Percentiles rank a stretch among this genome's conserved stretches.
These are phyloP conservation scores for Diaporthe sp. DNA, from an alignment of 2,329 filamentous ascomycete species.

Conservation along the genomic window DNA sequence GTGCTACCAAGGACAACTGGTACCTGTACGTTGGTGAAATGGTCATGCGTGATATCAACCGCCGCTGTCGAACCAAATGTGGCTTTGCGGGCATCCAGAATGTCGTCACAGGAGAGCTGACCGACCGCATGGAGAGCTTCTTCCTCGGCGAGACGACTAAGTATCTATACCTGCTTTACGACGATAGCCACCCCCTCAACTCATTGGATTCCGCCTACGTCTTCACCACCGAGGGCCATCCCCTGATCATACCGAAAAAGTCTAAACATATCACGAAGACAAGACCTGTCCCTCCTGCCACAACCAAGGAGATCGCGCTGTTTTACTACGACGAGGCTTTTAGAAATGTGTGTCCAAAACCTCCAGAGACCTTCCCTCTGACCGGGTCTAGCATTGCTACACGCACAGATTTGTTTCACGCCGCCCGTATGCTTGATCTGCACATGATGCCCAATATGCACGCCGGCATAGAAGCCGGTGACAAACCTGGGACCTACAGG, in stretches of 20 bases:
- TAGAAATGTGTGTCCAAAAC: conserved; percentile 75
- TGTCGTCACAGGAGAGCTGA: conserved; percentile 85
- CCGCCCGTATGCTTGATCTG: conserved; percentile 85
- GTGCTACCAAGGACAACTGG: conserved; percentile 94
- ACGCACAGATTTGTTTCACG: conserved; percentile 86
- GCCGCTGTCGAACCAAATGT: conserved; percentile 89
- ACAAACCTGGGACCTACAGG: conserved; percentile 51
- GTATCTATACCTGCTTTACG: conserved; percentile 93
- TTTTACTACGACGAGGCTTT: conserved; percentile 59
- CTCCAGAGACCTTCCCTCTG: conserved; percentile 71
- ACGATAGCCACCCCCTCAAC: conserved; percentile 88
- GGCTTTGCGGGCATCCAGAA: conserved; percentile 94
- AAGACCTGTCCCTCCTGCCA: conserved; percentile 37
- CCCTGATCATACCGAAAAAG: conserved; percentile 81
- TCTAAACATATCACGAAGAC: conserved; percentile 44
- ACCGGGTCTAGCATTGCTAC: conserved; percentile 85
- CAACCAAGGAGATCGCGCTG: conserved; percentile 39
- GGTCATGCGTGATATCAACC: conserved; percentile 88
- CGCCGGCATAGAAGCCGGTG: conserved; percentile 56
- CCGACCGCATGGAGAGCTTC: conserved; percentile 98
- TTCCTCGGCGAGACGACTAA: conserved; percentile 97
- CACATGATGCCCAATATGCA: conserved; percentile 80
- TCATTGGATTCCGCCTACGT: conserved; percentile 88
- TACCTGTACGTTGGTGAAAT: conserved; percentile 97
- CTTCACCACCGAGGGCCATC: conserved; percentile 96